Evolutionary conservation across 2,329 filamentous ascomycete species (phyloP), one percentile per base, ranked within the genome.

Genomic region (Cordyceps tenuipes): DNA sequence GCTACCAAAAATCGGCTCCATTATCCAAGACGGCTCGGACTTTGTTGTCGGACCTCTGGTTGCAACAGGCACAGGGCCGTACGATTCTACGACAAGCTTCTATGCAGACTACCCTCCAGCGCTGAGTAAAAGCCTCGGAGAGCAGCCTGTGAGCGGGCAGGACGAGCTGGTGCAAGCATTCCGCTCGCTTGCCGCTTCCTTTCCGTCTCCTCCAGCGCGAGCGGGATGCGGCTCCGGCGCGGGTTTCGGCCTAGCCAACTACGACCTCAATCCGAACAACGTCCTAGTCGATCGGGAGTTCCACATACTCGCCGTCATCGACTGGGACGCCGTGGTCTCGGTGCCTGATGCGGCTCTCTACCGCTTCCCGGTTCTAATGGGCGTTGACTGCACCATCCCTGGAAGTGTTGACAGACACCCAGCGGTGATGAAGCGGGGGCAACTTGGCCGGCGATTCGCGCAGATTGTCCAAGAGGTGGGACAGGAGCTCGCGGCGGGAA

Each of bases 311-410:
- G 76, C 64, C 5, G 53, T 78, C 0, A 49, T 77, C 3, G 75
- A 78, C 62, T 79, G 75, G 74, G 74, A 79, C 59, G 77, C 71
- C 47, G 71, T 76, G 12, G 36, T 52, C 26, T 29, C 56, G 21
- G 17, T 59, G 23, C 56, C 47, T 5, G 48, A 59, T 29, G 56
- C 56, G 39, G 56, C 23, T 6, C 48, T 59, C n/a, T 34, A 46
- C 48, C 48, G 39, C 47, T 19, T 59, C 17, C 56, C 56, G 23
- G 46, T 41, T n/a, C 39, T 52, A 2, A 34, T 59, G 26, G 48
- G 48, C 9, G 39, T 51, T 10, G 12, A 15, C 36, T 31, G 23
- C 31, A 34, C 56, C n/a, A n/a, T 36, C 10, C 56, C 26, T 31
- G 26, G 39, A 7, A 19, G 29, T 49, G 29, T 49, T 41, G 55